Base-by-base conservation (phyloP, 345 rosid species). In the Cardamine chenopodiifolia region DNA sequence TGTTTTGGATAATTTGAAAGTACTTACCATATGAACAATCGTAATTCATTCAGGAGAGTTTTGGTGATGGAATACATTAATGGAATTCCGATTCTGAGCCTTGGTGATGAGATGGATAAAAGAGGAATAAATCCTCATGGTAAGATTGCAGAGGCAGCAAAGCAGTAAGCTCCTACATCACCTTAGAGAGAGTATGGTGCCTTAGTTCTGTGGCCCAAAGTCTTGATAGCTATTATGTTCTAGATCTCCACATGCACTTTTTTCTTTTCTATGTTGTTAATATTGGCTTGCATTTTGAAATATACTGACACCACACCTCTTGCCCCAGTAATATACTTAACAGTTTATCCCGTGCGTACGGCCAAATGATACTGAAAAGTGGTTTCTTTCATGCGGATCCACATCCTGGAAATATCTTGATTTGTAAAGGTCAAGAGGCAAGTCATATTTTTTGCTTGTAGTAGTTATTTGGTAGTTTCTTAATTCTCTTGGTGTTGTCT, bases 311-410 rank as follows among this genome's bases (percentile, higher is more conserved):
- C 62, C 17, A 25, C 73, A 49, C 34, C 29, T 69, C 57, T 68
- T 53, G 23, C 34, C 56, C 6, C 89, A 91, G 93, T 87, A 91
- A 85, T 71, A 91, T 94, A 82, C 90, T 94, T 17, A 78, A 83
- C 74, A 91, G 90, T 80, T 78, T 94, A 82, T 88, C 96, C 40
- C 79, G 70, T 64, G 96, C 97, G 7, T 94, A 94, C 74, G 96
- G 98, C 58, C 95, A 94, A 81, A 94, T 94, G 97, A 91, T 94
- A 78, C 83, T 94, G 82, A 91, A 88, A 86, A 91, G 96, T 62
- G 98, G 97, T 70, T 90, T 84, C 86, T 91, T 91, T 84, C 98
- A 91, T 63, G 97, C 97, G 22, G 98, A 94, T 86, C 96, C 97
- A 22, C 97, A 94, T 82, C 98, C 97, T 1, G 98, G 98, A 74